Percentiles rank a stretch among this genome's conserved stretches.
Evolutionary conservation across 352 stramenopile species (phyloP).

Genomic region (Pythium aquatile): DNA sequence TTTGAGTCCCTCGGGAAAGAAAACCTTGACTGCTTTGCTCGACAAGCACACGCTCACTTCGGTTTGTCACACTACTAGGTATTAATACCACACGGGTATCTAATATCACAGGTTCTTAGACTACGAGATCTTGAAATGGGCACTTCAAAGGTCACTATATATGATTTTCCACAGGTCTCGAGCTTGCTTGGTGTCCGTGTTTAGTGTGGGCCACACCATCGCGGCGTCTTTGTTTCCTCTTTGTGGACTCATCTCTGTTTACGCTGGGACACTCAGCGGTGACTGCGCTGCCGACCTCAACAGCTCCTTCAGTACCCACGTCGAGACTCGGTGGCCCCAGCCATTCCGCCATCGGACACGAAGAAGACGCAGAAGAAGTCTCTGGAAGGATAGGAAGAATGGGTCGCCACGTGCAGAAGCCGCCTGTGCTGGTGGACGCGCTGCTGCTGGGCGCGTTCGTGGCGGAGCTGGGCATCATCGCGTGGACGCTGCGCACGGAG

Average conservation of each 20-base stretch:
- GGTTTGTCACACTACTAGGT: not conserved
- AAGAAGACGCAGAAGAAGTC: conserved; percentile 21
- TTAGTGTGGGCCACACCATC: conserved; percentile 6
- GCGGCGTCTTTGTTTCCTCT: not conserved
- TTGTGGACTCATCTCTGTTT: conserved; percentile 2
- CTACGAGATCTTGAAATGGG: no score
- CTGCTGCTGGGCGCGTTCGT: conserved; percentile 61
- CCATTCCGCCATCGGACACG: conserved; percentile 10
- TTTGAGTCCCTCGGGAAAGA: not conserved
- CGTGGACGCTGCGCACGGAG: conserved; percentile 61
- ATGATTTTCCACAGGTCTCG: not conserved
- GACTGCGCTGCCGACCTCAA: not conserved
- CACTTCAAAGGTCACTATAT: not conserved
- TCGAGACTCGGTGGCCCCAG: not conserved
- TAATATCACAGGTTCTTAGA: not conserved
- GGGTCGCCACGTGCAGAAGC: conserved; percentile 65
- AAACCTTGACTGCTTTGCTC: conserved; percentile 6
- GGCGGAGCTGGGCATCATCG: conserved; percentile 60
- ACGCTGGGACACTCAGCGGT: not conserved
- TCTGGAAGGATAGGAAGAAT: conserved; percentile 29
- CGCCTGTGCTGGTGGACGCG: conserved; percentile 60
- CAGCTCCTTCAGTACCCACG: not conserved
- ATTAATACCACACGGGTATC: not conserved
- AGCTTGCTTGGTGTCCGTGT: conserved; percentile 6
- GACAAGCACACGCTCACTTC: not conserved